Conservation (phyloP, 2,329 filamentous ascomycete genomes). For the Alternaria metachromatica region DNA sequence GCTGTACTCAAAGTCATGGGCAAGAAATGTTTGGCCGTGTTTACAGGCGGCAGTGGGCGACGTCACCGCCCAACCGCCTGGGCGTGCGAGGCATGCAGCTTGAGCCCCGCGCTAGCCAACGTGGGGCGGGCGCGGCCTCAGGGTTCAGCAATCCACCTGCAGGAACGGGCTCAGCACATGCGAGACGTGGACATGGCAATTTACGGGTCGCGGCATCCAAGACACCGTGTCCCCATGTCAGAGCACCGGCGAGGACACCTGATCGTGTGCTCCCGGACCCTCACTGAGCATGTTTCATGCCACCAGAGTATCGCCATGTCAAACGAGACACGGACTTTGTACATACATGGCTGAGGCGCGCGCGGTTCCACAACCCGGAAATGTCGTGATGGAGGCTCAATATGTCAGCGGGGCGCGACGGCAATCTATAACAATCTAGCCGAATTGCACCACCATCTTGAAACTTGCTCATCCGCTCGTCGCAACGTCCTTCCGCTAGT, state of each 20-base stretch:
- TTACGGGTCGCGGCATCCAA: background rate
- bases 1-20: constrained; percentile 34
- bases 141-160: constrained; percentile 10
- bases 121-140: constrained; percentile 8
- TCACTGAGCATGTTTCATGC: constrained; percentile 46
- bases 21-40: constrained; percentile 19
- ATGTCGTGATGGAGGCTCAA: constrained; percentile 22
- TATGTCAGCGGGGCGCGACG: constrained; percentile 37
- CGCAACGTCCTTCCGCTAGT: constrained; percentile 11
- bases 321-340: constrained; percentile 13
- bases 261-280: background rate
- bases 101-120: constrained; percentile 16
- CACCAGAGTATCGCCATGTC: constrained; percentile 21
- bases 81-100: constrained; percentile 7
- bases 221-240: constrained; percentile 13
- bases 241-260: background rate
- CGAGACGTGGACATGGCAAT: background rate
- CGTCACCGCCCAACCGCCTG: constrained; percentile 32
- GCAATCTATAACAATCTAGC: constrained; percentile 44
- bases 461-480: constrained; percentile 41
- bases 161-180: constrained; percentile 11
- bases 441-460: constrained; percentile 39
- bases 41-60: constrained; percentile 23
- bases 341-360: constrained; percentile 31
- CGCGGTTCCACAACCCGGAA: constrained; percentile 34